Base-by-base conservation (phyloP, 1,284 basidiomycete genomes). In the Malassezia cuniculi region DNA sequence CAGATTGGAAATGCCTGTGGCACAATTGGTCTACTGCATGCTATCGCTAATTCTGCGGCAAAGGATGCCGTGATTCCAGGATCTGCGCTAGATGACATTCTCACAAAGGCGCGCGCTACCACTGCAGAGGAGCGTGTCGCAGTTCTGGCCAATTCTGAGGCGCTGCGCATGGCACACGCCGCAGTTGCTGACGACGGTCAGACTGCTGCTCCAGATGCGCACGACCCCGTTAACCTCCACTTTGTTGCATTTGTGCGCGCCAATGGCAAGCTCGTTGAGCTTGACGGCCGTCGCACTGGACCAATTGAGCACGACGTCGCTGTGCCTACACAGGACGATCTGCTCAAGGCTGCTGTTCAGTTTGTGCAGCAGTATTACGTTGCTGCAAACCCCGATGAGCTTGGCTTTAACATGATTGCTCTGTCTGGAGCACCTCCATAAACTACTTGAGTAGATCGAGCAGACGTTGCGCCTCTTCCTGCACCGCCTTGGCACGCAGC, bases 1-100 rank as follows among this genome's bases (percentile, higher is more conserved):
- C 22, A 24, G 8, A 67, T 68, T 30, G 56, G 58, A 5, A 68
- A 68, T 39, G 66, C 66, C 0, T 68, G 66, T 34, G 66, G 66
- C 7, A 68, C 66, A 9, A 67, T 68, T 31, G 66, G 58, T 8
- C 55, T 68, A 3, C 50, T 68, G 6, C 66, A 68, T 33, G 54
- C 60, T 0, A 47, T 68, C 8, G 47, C 52, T 31, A 66, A 67
- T 45, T 54, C 59, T 7, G 34, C 38, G 2, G 61, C 59, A 2
- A n/a, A 39, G 3, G 11, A 37, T 1, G 45, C 55, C 3, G 48
- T 68, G 19, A 30, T 19, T 14, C 17, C 44, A 0, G 46, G 31
- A 29, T 50, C 58, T 1, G 52, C 60, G 4, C 51, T 66, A 10
- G 52, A 46, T 12, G 33, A 39, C 2, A 51, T 63, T 4, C 51